These are phyloP conservation scores for Epichloe baconii DNA, from an alignment of 2,329 filamentous ascomycete genomes.

Conservation along the genomic window DNA sequence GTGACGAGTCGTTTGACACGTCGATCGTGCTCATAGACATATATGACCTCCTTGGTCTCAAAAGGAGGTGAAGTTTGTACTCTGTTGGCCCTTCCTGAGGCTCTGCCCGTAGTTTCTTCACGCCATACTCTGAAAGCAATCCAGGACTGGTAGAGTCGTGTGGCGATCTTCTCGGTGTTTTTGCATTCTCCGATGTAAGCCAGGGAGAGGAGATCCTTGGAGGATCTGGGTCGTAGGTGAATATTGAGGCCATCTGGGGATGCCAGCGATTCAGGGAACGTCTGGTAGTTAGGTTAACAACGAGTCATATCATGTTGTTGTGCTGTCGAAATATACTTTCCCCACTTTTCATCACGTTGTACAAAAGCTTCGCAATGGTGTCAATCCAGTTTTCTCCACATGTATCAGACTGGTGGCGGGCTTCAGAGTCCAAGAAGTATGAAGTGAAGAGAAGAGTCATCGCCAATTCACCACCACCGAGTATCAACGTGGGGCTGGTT, in stretches of 20 bases:
- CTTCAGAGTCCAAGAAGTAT: too few species aligned
- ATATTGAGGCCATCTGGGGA: constrained; percentile 71
- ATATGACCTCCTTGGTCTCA: constrained; percentile 66
- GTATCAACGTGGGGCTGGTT: too few species aligned
- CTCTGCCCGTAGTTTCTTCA: constrained; percentile 73
- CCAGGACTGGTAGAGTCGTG: constrained; percentile 19
- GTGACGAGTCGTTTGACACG: background rate
- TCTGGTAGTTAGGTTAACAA: background rate
- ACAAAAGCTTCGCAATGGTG: background rate
- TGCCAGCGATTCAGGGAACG: background rate
- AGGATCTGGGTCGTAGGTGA: constrained; percentile 84
- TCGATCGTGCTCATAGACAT: constrained; percentile 50
- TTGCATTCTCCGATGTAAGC: constrained; percentile 44
- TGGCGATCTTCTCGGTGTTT: constrained; percentile 18
- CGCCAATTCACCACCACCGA: too few species aligned
- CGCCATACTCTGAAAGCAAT: constrained; percentile 46
- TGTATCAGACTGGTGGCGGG: too few species aligned
- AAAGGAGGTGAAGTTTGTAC: constrained; percentile 85
- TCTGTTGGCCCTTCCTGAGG: constrained; percentile 90
- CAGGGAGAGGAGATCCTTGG: constrained; percentile 85
- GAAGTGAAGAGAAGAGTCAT: too few species aligned
- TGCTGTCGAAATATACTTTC: background rate
- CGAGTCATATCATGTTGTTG: background rate
- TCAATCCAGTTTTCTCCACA: too few species aligned
- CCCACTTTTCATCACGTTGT: background rate